A percentile compares a stretch with the other conserved stretches of the same genome.
phyloP scores from a whole-genome alignment of 164 flowering plant species.

The Sedum album region DNA sequence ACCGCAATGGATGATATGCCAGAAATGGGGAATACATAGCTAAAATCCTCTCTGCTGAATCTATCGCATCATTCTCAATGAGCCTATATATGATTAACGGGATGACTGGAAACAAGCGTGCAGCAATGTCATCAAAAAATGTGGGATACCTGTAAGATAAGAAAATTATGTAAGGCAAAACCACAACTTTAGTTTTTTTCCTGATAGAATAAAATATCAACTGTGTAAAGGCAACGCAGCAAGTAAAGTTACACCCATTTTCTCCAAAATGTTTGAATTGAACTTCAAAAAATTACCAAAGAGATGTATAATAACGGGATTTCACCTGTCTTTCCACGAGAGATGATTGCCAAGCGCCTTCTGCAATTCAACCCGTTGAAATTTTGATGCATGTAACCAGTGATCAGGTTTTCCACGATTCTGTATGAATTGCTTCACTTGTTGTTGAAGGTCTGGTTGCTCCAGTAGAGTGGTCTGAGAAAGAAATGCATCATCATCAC shows the following conservation, averaged over 20 bases:
- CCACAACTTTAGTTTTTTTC: too few species aligned
- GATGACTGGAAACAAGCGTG: constrained; percentile 88
- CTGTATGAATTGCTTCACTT: constrained; percentile 51
- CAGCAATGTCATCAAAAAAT: constrained; percentile 93
- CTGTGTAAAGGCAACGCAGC: not conserved
- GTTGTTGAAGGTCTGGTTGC: constrained; percentile 79
- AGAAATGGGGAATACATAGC: constrained; percentile 55
- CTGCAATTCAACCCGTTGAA: constrained; percentile 79
- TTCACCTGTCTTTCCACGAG: constrained; percentile 90
- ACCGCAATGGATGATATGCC: constrained; percentile 75
- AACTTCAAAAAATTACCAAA: too few species aligned
- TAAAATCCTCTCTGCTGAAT: constrained; percentile 72
- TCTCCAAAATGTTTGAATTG: too few species aligned
- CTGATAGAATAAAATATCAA: not conserved
- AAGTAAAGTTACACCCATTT: not conserved
- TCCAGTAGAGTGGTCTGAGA: constrained; percentile 80
- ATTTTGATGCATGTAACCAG: constrained; percentile 62
- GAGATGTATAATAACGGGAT: not conserved
- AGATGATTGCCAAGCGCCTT: constrained; percentile 93
- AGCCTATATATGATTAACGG: constrained; percentile 83
- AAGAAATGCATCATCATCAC: not conserved
- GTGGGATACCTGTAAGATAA: constrained; percentile 59
- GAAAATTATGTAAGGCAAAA: not conserved
- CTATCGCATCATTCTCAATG: constrained; percentile 87
- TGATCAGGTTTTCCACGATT: constrained; percentile 85